Conservation (phyloP, 768 basidiomycete species). For the Macrolepiota albuminosa region DNA sequence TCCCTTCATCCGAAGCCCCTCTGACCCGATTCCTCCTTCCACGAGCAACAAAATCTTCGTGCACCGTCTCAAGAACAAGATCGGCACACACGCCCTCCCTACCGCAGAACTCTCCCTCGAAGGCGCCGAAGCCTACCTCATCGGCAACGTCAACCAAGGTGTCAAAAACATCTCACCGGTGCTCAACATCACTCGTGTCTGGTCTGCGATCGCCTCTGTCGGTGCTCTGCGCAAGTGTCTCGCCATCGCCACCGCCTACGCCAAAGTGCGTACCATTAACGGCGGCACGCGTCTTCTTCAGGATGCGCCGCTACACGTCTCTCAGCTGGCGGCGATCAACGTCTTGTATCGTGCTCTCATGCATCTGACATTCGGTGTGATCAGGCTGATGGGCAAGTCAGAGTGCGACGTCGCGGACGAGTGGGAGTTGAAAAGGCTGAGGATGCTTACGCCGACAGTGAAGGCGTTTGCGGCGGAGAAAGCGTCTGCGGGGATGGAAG, state of each 20-base stretch:
- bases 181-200: slow-evolving; percentile 72
- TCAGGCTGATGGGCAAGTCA: slow-evolving; percentile 53
- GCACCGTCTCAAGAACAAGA: slow-evolving; percentile 75
- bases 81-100: slow-evolving; percentile 69
- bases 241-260: slow-evolving; percentile 60
- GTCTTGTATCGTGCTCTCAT: slow-evolving; percentile 61
- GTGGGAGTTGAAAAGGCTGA: slow-evolving; percentile 48
- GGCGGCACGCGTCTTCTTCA: slow-evolving; percentile 44
- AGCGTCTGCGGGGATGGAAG: slow-evolving; percentile 59
- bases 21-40: slow-evolving; percentile 36
- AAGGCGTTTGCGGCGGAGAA: slow-evolving; percentile 72
- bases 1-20: slow-evolving; percentile 42
- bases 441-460: slow-evolving; percentile 62
- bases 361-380: slow-evolving; percentile 58
- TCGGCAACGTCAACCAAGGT: slow-evolving; percentile 56
- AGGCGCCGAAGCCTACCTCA: slow-evolving; percentile 54
- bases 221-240: slow-evolving; percentile 60
- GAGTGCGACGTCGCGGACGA: slow-evolving; percentile 49
- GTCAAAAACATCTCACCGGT: slow-evolving; percentile 65
- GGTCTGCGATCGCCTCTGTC: slow-evolving; percentile 53
- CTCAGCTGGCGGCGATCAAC: slow-evolving; percentile 55
- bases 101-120: slow-evolving; percentile 71
- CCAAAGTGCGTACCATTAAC: slow-evolving; percentile 52
- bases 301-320: slow-evolving; percentile 59
- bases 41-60: slow-evolving; percentile 62